Base-by-base conservation (phyloP, 768 basidiomycete species). In the Sporobolomyces roseus region DNA sequence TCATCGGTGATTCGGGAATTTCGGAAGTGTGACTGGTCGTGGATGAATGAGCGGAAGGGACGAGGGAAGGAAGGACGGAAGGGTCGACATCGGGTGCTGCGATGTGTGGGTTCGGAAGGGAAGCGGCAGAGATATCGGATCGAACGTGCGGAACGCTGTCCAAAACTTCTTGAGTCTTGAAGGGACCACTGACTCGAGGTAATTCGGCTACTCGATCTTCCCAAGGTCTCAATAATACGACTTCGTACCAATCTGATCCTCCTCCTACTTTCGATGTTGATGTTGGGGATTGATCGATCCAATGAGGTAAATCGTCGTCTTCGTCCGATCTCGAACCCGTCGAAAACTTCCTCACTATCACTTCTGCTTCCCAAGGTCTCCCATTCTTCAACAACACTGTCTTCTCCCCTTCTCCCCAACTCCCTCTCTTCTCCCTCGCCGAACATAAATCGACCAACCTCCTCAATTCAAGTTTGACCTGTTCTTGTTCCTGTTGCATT, bases 181-280 rank as follows among this genome's bases (percentile, higher is more conserved):
- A 21, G 23, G 58, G 58, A 23, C 58, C 65, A 38, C 38, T 53
- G 13, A 38, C 21, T 10, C 46, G 30, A 4, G 36, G 49, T 1
- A 51, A n/a, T 19, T 33, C 17, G 8, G 38, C 19, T 0, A 23
- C 7, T 6, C 25, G 61, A 2, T 63, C 66, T 19, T 33, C 29
- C 61, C 61, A 63, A 0, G 66, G 66, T 2, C 66, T 54, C 3
- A 68, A 32, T 29, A 68, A 49, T 16, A 55, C 49, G n/a, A 68
- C 49, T 2, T 61, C 56, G 55, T 32, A 68, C 53, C 51, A 51
- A 4, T 53, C 12, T 19, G 16, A 21, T 65, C 27, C 21, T 2
- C 46, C 29, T 19, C 41, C 29, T 38, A 16, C 62, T 16, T 3
- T 14, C 14, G 38, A 41, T 41, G 38, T 41, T 17, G 38, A 4